Percentiles rank a stretch among this genome's conserved stretches.
Conservation (phyloP, 2,329 filamentous ascomycete species). For the Trichoderma sp. region DNA sequence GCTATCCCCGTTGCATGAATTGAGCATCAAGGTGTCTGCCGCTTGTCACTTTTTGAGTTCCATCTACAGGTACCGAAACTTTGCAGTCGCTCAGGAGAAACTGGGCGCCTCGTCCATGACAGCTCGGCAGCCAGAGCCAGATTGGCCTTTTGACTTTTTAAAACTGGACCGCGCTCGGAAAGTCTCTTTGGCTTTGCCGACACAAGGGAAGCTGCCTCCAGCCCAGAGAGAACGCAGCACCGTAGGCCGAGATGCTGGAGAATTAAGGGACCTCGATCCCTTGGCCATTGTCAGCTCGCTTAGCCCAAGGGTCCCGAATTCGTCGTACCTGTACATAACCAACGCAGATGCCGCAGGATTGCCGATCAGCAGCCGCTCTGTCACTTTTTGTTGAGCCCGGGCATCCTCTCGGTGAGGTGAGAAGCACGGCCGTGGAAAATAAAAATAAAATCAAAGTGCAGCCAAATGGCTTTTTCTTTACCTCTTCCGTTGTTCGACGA, state of each 20-base stretch:
- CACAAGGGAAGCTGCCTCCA: neutral
- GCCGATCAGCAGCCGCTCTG: neutral
- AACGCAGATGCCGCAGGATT: neutral
- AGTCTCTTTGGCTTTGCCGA: neutral
- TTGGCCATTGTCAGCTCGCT: neutral
- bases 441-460: neutral
- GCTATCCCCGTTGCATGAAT: constrained; percentile 1
- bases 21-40: neutral
- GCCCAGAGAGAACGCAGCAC: neutral
- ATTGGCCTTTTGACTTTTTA: neutral
- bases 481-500: neutral
- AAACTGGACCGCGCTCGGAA: neutral
- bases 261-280: neutral
- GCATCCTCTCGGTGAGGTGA: neutral
- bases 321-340: neutral
- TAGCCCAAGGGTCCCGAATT: constrained; percentile 1
- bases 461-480: neutral
- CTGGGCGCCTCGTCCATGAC: neutral
- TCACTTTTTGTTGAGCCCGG: neutral
- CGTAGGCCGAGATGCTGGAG: neutral
- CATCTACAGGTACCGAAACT: neutral
- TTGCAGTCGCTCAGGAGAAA: neutral
- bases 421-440: neutral
- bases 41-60: neutral
- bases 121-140: neutral